Evolutionary conservation across 2,329 filamentous ascomycete species (phyloP), one percentile per base, ranked within the genome.

Genomic region (Dothistroma pini): DNA sequence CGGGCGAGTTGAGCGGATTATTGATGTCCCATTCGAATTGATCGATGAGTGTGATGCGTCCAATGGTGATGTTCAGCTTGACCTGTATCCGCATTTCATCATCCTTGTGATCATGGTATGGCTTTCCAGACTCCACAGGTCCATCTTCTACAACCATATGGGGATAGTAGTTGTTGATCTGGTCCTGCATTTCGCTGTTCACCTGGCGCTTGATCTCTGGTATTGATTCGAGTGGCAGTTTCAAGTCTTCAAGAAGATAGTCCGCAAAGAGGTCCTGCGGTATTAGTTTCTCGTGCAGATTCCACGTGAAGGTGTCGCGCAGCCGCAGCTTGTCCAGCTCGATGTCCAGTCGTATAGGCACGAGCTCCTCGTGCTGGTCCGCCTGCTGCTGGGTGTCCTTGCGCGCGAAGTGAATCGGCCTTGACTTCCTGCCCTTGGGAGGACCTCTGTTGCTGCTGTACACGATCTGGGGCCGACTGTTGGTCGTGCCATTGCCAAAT

Each of bases 1-100:
- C 95, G 2, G 95, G 92, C 0, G 90, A 96, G 75, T 99, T 99
- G 58, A 89, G 80, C 0, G 93, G 89, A 74, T 96, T 96, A 77
- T 97, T 97, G 74, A 97, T 92, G 70, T 99, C 95, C 95, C 95
- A 99, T 76, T 99, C 95, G 64, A 99, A 97, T 74, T 97, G 95
- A 71, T 99, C 95, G 38, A 97, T 89, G 29, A 99, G 81, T 0
- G 93, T 97, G 72, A 96, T 91, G 65, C 91, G 89, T 47, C 93
- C 95, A 72, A 99, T 97, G 7, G 95, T 97, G 71, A 99, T 96
- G 76, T 97, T 97, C 55, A 99, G 83, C 76, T 97, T 97, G 76
- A 99, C 86, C 49, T 96, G 80, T 68, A 99, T 90, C 55, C 95
- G 89, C 93, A 99, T 97, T 79, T 99, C 95, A 74, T 99, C 95